Conservation (phyloP, 1,284 basidiomycete species). For the Leucoagaricus sp. region DNA sequence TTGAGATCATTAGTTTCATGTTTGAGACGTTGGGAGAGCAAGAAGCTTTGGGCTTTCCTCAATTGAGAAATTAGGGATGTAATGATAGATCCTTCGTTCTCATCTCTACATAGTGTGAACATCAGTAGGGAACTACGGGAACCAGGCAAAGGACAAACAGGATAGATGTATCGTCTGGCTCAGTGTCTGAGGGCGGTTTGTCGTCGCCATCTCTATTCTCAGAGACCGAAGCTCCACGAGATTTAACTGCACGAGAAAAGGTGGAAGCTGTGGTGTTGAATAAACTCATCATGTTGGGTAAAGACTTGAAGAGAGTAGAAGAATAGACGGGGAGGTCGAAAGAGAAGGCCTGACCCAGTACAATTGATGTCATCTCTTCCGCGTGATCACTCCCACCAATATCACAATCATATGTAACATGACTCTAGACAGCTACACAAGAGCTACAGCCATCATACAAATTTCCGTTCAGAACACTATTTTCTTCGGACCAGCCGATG, state of each 20-base stretch:
- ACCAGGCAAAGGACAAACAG: slow-evolving; percentile 44
- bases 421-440: slow-evolving; percentile 1
- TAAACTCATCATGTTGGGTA: slow-evolving; percentile 68
- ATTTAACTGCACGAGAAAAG: slow-evolving; percentile 51
- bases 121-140: slow-evolving; percentile 27
- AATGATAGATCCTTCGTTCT: slow-evolving; percentile 82
- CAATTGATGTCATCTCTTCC: slow-evolving; percentile 18
- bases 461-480: slow-evolving; percentile 65
- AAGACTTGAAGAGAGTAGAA: slow-evolving; percentile 16
- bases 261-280: slow-evolving; percentile 69
- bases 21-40: background rate
- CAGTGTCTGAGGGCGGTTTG: slow-evolving; percentile 73
- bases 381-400: background rate
- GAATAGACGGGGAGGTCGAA: slow-evolving; percentile 9
- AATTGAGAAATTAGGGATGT: slow-evolving; percentile 83
- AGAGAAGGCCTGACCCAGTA: background rate
- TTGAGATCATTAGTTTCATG: slow-evolving; percentile 3
- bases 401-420: slow-evolving; percentile 5
- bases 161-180: slow-evolving; percentile 83
- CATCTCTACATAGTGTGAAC: slow-evolving; percentile 51
- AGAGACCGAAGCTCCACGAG: slow-evolving; percentile 52
- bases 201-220: slow-evolving; percentile 42
- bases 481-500: slow-evolving; percentile 82
- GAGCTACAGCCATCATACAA: no score
- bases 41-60: slow-evolving; percentile 43